Conservation (phyloP, 2,329 filamentous ascomycete genomes). For the Hysterium pulicare region DNA sequence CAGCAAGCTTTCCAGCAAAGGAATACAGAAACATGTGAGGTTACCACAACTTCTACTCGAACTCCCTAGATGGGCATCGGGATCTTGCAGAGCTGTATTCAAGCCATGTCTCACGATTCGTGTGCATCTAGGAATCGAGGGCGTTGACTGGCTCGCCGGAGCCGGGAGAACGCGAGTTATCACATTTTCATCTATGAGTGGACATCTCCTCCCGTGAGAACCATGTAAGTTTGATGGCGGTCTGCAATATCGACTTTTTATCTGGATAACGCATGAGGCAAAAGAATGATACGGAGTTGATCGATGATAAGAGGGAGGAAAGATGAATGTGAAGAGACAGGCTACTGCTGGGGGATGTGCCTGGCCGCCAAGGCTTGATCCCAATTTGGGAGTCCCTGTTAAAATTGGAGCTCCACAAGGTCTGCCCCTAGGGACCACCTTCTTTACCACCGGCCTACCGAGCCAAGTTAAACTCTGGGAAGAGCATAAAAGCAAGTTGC, state of each 20-base stretch:
- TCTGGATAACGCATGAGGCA: neutral
- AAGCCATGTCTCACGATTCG: neutral
- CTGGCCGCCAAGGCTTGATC: too few relatives aligned
- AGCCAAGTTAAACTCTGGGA: too few relatives aligned
- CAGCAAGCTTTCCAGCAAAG: neutral
- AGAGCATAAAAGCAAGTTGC: too few relatives aligned
- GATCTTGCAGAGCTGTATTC: neutral
- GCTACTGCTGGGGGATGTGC: too few relatives aligned
- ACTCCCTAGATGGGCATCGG: neutral
- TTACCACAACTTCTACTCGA: neutral
- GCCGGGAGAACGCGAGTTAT: neutral
- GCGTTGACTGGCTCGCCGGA: neutral
- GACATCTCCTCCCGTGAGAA: neutral
- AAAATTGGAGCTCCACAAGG: too few relatives aligned
- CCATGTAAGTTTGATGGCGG: neutral
- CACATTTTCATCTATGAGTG: neutral
- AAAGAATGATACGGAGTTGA: too few relatives aligned
- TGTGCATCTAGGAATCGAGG: neutral
- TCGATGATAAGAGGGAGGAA: too few relatives aligned
- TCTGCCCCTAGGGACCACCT: too few relatives aligned
- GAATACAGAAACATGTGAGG: neutral
- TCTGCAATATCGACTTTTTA: neutral
- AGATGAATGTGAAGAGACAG: too few relatives aligned
- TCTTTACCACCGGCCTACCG: too few relatives aligned
- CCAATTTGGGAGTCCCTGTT: too few relatives aligned